These are phyloP conservation scores for Hymenoscyphus scutula DNA, from an alignment of 2,329 filamentous ascomycete genomes.

Conservation along the genomic window DNA sequence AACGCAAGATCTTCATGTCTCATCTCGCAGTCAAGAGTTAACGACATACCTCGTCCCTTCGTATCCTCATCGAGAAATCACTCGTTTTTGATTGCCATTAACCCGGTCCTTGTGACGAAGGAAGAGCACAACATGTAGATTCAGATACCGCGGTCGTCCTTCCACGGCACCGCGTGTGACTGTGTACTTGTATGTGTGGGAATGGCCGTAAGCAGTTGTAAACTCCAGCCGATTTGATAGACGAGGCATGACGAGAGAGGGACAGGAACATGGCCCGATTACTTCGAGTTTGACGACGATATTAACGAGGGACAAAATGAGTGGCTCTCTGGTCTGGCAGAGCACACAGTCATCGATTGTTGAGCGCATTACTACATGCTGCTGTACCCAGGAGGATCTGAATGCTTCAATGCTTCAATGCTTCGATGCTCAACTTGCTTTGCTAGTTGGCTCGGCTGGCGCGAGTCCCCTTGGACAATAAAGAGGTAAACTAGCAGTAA, in stretches of 20 bases:
- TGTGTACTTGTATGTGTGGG: no score
- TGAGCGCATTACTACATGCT: conserved; percentile 15
- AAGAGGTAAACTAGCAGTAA: no score
- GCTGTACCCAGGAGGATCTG: conserved; percentile 12
- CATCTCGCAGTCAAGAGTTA: conserved; percentile 3
- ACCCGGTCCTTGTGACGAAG: conserved; percentile 11
- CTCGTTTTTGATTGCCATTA: conserved; percentile 7
- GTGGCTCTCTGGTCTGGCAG: conserved; percentile 2
- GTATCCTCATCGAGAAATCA: neutral
- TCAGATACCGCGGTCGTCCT: conserved; percentile 16
- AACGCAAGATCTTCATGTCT: conserved; percentile 10
- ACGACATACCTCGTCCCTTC: neutral
- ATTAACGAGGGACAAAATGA: conserved; percentile 4
- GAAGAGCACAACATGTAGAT: conserved; percentile 12
- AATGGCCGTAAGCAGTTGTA: no score
- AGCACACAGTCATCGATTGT: neutral
- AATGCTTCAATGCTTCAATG: neutral
- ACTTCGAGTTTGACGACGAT: neutral
- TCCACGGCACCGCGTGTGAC: conserved; percentile 10
- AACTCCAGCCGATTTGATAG: neutral
- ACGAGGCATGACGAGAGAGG: neutral
- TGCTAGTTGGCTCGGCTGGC: no score
- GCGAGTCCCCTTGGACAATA: no score
- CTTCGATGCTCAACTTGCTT: no score
- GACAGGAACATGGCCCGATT: neutral